phyloP scores from a whole-genome alignment of 2,329 filamentous ascomycete genomes.

The Xylariaceae sp. region DNA sequence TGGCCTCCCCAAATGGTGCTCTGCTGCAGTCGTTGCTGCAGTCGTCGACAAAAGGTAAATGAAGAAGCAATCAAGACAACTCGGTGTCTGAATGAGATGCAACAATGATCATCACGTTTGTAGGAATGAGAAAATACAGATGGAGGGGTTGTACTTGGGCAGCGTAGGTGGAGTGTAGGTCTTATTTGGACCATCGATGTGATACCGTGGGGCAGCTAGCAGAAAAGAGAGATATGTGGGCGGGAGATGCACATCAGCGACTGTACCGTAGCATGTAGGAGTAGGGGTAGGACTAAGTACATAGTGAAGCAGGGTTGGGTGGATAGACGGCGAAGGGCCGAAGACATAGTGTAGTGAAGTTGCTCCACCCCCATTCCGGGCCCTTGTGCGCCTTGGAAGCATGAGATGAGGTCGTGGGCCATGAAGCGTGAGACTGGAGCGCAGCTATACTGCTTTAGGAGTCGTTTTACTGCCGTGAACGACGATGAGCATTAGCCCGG shows the following conservation, averaged over 20 bases:
- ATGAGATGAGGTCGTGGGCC: conserved; percentile 23
- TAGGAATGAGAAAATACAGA: conserved; percentile 30
- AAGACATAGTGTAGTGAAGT: conserved; percentile 25
- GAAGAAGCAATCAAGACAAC: conserved; percentile 30
- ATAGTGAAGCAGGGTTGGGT: conserved; percentile 30
- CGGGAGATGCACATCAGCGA: conserved; percentile 38
- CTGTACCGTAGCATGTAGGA: conserved; percentile 28
- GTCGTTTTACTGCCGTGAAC: conserved; percentile 2
- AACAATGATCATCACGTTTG: conserved; percentile 31
- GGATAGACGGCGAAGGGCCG: conserved; percentile 32
- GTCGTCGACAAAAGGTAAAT: conserved; percentile 28
- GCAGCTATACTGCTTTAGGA: conserved; percentile 6
- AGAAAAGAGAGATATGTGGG: conserved; percentile 35
- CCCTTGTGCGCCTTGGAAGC: conserved; percentile 14
- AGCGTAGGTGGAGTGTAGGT: conserved; percentile 37
- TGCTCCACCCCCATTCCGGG: conserved; percentile 29
- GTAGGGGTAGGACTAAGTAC: conserved; percentile 29
- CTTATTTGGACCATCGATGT: conserved; percentile 38
- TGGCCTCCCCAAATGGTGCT: conserved; percentile 22
- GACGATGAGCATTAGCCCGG: conserved; percentile 10
- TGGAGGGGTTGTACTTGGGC: conserved; percentile 37
- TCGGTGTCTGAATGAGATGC: conserved; percentile 31
- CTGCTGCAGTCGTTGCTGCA: conserved; percentile 24
- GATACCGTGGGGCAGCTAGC: conserved; percentile 39
- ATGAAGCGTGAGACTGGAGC: conserved; percentile 6